Evolutionary conservation across 768 basidiomycete species (phyloP).

Genomic region (Porphyrellus cyaneotinctus): DNA sequence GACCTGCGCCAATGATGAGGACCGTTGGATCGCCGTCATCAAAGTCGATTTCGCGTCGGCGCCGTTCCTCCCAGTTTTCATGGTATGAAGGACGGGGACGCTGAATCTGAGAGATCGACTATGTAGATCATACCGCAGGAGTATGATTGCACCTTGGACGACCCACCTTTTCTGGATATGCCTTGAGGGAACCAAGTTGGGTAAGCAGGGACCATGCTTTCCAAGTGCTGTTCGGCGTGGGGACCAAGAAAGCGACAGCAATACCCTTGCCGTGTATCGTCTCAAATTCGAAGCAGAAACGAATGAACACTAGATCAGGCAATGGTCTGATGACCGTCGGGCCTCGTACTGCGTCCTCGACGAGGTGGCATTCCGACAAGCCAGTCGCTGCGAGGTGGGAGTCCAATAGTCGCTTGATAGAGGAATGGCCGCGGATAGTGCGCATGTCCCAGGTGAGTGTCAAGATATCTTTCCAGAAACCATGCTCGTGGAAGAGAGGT

Average conservation of each 20-base stretch:
- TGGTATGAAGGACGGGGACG: constrained; percentile 41
- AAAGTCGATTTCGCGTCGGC: constrained; percentile 42
- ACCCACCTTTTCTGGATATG: constrained; percentile 42
- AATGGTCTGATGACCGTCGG: constrained; percentile 38
- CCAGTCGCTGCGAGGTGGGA: constrained; percentile 32
- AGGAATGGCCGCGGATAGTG: constrained; percentile 37
- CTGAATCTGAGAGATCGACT: constrained; percentile 26
- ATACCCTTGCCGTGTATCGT: constrained; percentile 43
- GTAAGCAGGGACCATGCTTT: constrained; percentile 59
- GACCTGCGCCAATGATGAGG: constrained; percentile 60
- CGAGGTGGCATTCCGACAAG: constrained; percentile 15
- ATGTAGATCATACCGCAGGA: background rate
- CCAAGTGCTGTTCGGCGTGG: constrained; percentile 41
- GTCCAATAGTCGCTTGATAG: constrained; percentile 35
- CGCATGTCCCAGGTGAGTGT: constrained; percentile 54
- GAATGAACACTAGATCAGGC: constrained; percentile 56
- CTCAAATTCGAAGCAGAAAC: constrained; percentile 54
- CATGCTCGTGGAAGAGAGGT: constrained; percentile 20
- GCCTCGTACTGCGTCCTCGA: constrained; percentile 25
- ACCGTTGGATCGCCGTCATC: constrained; percentile 49
- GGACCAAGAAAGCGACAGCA: constrained; percentile 52
- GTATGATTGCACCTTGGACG: background rate
- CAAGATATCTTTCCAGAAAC: constrained; percentile 50
- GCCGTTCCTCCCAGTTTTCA: constrained; percentile 47
- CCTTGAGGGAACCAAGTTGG: constrained; percentile 52